These are phyloP conservation scores for Sideroxylon spinosum DNA, from an alignment of 179 eudicot genomes.

Conservation along the genomic window DNA sequence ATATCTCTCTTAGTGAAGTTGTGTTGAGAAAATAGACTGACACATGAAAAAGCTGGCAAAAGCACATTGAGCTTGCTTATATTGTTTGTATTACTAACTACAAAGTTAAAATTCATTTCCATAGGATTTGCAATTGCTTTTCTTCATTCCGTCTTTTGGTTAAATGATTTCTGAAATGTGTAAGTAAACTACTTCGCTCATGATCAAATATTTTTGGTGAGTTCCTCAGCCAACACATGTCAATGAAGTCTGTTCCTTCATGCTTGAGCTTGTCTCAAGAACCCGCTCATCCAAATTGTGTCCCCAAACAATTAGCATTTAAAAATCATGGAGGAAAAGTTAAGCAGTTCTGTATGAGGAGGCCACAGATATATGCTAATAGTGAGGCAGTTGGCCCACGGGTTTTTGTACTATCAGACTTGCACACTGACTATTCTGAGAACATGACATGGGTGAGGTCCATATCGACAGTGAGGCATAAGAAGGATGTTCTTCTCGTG, in stretches of 20 bases:
- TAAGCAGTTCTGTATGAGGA: constrained; percentile 19
- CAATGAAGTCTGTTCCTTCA: constrained; percentile 28
- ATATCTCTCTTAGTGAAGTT: too few relatives aligned
- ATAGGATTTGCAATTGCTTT: not conserved
- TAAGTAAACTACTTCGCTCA: not conserved
- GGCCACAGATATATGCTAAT: constrained; percentile 26
- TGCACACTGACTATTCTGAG: constrained; percentile 69
- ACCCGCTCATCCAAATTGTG: constrained; percentile 17
- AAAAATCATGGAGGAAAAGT: constrained; percentile 18
- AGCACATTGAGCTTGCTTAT: not conserved
- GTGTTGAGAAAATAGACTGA: not conserved
- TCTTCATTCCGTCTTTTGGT: not conserved
- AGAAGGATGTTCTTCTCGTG: constrained; percentile 50
- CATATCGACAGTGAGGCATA: constrained; percentile 34
- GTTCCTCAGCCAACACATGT: constrained; percentile 25
- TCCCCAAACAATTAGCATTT: constrained; percentile 10
- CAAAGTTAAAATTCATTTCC: not conserved
- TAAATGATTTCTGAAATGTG: not conserved
- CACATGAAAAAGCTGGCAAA: not conserved
- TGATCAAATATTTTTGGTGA: not conserved
- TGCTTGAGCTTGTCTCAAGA: constrained; percentile 21
- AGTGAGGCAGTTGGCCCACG: constrained; percentile 27
- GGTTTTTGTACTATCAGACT: constrained; percentile 59
- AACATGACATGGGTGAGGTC: constrained; percentile 59
- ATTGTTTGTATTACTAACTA: not conserved